These are phyloP conservation scores for Fusarium palustre DNA, from an alignment of 2,329 filamentous ascomycete species.

Conservation along the genomic window DNA sequence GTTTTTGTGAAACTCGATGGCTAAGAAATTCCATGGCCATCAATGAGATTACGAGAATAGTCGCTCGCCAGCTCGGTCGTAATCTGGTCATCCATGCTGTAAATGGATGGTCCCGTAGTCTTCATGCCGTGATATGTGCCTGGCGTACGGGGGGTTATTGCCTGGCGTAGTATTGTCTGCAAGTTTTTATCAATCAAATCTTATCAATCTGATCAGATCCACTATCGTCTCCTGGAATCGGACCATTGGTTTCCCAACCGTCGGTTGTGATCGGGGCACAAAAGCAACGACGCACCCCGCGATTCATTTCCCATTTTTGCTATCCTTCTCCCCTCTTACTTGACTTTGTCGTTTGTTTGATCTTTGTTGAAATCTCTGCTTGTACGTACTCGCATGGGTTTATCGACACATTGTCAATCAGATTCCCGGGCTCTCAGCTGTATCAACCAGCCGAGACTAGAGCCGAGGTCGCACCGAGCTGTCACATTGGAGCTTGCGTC, in stretches of 20 bases:
- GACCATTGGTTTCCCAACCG: conserved; percentile 47
- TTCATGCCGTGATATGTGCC: conserved; percentile 24
- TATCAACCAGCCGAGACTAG: conserved; percentile 28
- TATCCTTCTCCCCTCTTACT: conserved; percentile 21
- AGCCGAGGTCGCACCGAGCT: conserved; percentile 37
- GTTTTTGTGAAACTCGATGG: conserved; percentile 15
- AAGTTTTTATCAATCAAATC: conserved; percentile 60
- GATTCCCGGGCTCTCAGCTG: conserved; percentile 25
- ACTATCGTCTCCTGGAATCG: conserved; percentile 52
- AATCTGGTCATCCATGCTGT: conserved; percentile 22
- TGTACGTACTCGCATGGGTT: conserved; percentile 26
- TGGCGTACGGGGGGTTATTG: conserved; percentile 35
- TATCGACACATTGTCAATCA: conserved; percentile 17
- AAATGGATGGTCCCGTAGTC: conserved; percentile 5
- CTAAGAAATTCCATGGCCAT: conserved; percentile 11
- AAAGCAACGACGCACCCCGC: conserved; percentile 48
- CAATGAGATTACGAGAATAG: conserved; percentile 30
- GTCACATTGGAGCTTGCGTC: conserved; percentile 21
- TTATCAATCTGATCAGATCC: conserved; percentile 61
- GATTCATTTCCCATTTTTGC: conserved; percentile 40
- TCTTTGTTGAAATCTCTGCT: neutral
- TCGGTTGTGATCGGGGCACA: conserved; percentile 47
- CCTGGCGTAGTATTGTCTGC: conserved; percentile 39
- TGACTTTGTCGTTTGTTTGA: conserved; percentile 7
- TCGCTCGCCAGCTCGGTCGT: conserved; percentile 24